Evolutionary conservation across 164 flowering plant species (phyloP).

Genomic region (Dillenia suffruticosa): DNA sequence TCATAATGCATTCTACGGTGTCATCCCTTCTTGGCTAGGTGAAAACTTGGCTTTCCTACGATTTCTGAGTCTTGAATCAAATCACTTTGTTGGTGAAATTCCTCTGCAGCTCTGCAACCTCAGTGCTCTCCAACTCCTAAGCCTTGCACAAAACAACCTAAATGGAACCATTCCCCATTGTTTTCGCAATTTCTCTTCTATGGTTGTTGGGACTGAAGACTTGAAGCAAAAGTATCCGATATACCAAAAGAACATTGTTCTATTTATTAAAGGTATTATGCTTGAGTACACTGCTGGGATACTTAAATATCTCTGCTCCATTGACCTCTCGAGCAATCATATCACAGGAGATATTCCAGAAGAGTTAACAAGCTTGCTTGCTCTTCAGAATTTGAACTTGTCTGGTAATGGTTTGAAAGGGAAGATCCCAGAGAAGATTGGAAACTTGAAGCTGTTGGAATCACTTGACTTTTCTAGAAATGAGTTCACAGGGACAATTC

Average conservation of each 20-base stretch:
- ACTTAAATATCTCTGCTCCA: background rate
- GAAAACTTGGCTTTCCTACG: no score
- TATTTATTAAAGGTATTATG: background rate
- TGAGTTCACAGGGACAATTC: background rate
- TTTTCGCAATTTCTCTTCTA: background rate
- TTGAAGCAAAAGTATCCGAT: background rate
- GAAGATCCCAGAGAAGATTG: conserved; percentile 2
- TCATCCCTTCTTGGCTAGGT: conserved; percentile 8
- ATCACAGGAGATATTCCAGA: background rate
- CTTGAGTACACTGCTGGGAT: background rate
- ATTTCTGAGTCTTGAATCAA: no score
- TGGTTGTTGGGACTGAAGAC: background rate
- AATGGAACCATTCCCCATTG: conserved; percentile 5
- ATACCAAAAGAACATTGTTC: background rate
- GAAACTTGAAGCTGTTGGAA: background rate
- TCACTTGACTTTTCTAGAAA: conserved; percentile 8
- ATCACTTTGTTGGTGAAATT: no score
- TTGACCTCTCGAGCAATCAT: background rate
- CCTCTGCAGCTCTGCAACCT: conserved; percentile 1
- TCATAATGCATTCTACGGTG: conserved; percentile 4
- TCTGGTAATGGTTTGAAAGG: conserved; percentile 7
- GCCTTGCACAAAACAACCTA: conserved; percentile 5
- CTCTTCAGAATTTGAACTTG: conserved; percentile 1
- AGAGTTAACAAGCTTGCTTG: background rate
- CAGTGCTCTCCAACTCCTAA: conserved; percentile 1